phyloP scores from a whole-genome alignment of 1,284 basidiomycete species.

The Melampsora americana region DNA sequence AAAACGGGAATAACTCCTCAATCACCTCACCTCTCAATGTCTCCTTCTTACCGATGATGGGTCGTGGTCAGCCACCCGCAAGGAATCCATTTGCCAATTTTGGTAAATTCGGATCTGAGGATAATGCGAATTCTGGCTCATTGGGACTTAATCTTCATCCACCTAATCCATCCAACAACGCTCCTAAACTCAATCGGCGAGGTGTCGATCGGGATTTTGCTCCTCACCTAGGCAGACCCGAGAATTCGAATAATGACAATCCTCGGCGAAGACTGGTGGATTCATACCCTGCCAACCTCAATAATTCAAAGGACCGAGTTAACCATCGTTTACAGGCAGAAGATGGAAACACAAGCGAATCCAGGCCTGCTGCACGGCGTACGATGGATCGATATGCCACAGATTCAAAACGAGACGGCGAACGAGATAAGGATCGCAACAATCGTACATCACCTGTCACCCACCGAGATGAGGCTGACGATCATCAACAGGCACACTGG shows the following conservation, averaged over 20 bases:
- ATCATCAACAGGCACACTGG: slow-evolving; percentile 34
- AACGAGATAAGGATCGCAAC: slow-evolving; percentile 36
- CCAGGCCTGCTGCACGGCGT: slow-evolving; percentile 17
- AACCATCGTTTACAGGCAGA: slow-evolving; percentile 3
- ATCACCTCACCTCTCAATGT: slow-evolving; percentile 5
- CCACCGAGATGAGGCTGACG: slow-evolving; percentile 22
- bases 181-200: slow-evolving; percentile 24
- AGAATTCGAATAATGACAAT: slow-evolving; percentile 13
- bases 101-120: slow-evolving; percentile 38
- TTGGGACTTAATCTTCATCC: slow-evolving; percentile 13
- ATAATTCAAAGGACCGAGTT: slow-evolving; percentile 18
- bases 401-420: slow-evolving; percentile 37
- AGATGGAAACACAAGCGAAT: slow-evolving; percentile 13
- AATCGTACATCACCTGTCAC: slow-evolving; percentile 7
- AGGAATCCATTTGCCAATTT: slow-evolving; percentile 44
- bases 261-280: slow-evolving; percentile 15
- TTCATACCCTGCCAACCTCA: neutral
- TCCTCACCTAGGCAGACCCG: slow-evolving; percentile 34
- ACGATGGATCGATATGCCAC: slow-evolving; percentile 29
- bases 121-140: slow-evolving; percentile 8
- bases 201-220: slow-evolving; percentile 31
- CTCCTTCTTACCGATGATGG: slow-evolving; percentile 30
- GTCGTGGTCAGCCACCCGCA: slow-evolving; percentile 40
- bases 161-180: slow-evolving; percentile 14
- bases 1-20: neutral